Percentiles rank a stretch among this genome's conserved stretches.
Conservation (phyloP, 169 alveolate species). For the Plasmodium falciparum region DNA sequence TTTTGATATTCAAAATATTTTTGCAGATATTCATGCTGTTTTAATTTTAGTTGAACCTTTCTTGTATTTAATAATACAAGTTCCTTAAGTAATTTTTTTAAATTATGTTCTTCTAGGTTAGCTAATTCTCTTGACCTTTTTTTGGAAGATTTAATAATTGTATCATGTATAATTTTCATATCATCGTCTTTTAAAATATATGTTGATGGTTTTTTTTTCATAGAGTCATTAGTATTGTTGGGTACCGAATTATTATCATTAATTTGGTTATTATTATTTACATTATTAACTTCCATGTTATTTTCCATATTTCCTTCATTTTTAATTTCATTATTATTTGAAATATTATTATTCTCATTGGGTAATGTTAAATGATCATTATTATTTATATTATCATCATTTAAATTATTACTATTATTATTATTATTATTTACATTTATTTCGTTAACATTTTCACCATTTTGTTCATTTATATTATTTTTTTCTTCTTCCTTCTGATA, state of each 20-base stretch:
- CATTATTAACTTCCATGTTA: background rate
- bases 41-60: conserved; percentile 50
- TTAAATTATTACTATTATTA: background rate
- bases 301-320: background rate
- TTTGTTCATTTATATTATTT: background rate
- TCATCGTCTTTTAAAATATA: conserved; percentile 61
- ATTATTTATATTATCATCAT: background rate
- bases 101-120: conserved; percentile 54
- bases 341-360: background rate
- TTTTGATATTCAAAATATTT: conserved; percentile 60
- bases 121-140: conserved; percentile 67
- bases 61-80: conserved; percentile 39
- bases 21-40: conserved; percentile 69
- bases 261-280: background rate
- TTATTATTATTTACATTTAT: background rate
- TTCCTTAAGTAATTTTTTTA: conserved; percentile 45
- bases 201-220: conserved; percentile 25
- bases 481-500: background rate
- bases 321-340: background rate
- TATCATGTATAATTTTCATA: conserved; percentile 69
- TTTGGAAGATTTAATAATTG: conserved; percentile 60
- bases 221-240: background rate
- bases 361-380: background rate
- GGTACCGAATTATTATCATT: conserved; percentile 22
- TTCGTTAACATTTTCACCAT: background rate